Conservation (phyloP, 2,329 filamentous ascomycete species). For the Colletotrichum scovillei region DNA sequence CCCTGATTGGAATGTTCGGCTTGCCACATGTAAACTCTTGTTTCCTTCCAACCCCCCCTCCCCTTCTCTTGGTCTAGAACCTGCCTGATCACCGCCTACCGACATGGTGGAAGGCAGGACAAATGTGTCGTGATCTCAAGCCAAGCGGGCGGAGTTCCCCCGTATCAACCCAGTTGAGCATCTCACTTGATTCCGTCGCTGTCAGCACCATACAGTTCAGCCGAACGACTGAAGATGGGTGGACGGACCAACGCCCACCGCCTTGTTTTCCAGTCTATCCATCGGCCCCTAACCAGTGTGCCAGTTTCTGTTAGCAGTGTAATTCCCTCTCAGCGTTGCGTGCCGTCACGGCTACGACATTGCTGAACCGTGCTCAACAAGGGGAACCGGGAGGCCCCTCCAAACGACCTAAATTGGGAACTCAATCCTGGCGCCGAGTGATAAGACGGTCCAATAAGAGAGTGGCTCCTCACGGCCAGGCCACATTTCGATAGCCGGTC, state of each 20-base stretch:
- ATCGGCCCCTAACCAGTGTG: background rate
- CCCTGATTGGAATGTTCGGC: background rate
- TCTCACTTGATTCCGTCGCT: background rate
- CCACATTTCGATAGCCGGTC: background rate
- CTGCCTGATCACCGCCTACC: background rate
- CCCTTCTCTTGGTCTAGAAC: background rate
- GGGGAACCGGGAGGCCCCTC: background rate
- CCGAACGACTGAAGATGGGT: background rate
- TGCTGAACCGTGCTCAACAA: slow-evolving; percentile 8
- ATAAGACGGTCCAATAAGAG: slow-evolving; percentile 13
- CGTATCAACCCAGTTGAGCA: background rate
- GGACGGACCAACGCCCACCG: background rate
- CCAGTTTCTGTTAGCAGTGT: no score
- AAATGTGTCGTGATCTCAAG: background rate
- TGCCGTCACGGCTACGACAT: slow-evolving; percentile 24
- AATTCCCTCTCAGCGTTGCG: background rate
- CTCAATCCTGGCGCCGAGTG: background rate
- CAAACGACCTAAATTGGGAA: background rate
- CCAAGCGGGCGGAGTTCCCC: background rate
- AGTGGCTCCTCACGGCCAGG: background rate
- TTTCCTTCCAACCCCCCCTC: background rate
- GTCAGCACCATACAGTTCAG: background rate
- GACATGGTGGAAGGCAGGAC: background rate
- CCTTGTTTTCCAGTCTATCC: background rate
- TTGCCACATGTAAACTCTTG: background rate